Conservation (phyloP, 163 green algal genomes). For the Scenedesmus sp. region DNA sequence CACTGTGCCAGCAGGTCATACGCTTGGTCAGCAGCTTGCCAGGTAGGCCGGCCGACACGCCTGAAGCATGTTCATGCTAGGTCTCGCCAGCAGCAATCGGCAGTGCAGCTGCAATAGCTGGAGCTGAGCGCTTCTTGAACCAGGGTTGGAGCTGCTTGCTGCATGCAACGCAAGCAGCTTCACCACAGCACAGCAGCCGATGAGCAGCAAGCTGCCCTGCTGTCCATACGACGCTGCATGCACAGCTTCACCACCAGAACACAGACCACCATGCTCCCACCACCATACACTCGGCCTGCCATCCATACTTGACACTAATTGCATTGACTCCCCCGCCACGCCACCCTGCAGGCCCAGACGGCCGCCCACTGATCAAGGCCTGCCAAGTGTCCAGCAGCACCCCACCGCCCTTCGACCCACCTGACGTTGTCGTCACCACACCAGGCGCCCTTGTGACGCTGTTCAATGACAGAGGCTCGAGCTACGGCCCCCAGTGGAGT, state of each 20-base stretch:
- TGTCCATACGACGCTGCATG: too few species aligned
- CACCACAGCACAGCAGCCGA: neutral
- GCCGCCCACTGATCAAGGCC: slow-evolving; percentile 29
- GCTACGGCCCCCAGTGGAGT: slow-evolving; percentile 72
- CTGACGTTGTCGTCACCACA: slow-evolving; percentile 91
- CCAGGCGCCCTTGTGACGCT: slow-evolving; percentile 79
- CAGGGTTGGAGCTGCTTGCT: slow-evolving; percentile 2
- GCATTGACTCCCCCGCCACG: too few species aligned
- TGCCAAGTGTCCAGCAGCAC: slow-evolving; percentile 49
- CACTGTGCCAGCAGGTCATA: slow-evolving; percentile 92
- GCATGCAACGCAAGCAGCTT: too few species aligned
- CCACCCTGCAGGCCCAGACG: neutral
- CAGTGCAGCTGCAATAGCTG: neutral
- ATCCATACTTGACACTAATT: too few species aligned
- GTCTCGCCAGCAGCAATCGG: neutral
- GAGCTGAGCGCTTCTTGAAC: too few species aligned
- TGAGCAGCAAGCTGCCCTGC: too few species aligned
- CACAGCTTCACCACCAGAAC: too few species aligned
- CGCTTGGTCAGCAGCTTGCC: slow-evolving; percentile 11
- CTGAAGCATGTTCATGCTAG: neutral
- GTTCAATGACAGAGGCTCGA: slow-evolving; percentile 58
- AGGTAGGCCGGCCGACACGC: neutral
- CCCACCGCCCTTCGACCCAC: slow-evolving; percentile 72
- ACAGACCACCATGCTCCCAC: too few species aligned
- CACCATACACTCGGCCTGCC: too few species aligned